Base-by-base conservation (phyloP, 2,329 filamentous ascomycete genomes). In the Nemania diffusa region DNA sequence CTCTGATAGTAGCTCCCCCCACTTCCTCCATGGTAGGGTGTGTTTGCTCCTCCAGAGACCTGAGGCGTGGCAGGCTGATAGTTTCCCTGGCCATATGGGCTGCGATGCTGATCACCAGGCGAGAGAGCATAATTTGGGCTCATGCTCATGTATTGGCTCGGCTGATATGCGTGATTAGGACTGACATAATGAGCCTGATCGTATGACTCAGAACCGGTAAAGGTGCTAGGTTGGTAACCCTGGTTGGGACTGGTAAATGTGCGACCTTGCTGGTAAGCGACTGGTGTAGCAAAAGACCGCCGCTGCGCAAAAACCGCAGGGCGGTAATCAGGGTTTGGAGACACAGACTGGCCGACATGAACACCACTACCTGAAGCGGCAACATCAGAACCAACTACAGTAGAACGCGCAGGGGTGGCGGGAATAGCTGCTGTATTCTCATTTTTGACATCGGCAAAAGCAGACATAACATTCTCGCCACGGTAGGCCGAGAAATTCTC, bases 21-120 rank as follows among this genome's bases (percentile, higher is more conserved):
- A 29, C 22, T 61, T 5, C 40, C 60, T 32, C 68, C 42, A 22
- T 65, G 58, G 60, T 68, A 72, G 0, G 73, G 69, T 17, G 65
- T 72, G 20, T 71, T 55, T 20, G 70, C 55, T 22, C 67, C 71
- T 27, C 69, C 71, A 2, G 69, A 58, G 32, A 68, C 26, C 40
- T 68, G 65, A 3, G 68, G 68, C 5, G 68, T 70, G n/a, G 68
- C 68, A n/a, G 68, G 68, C 9, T 58, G 59, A 29, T 70, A 70
- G 46, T 15, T 52, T 3, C 56, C 56, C 17, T 59, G 61, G n/a
- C 34, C 32, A 37, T 62, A 68, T 32, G 58, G 62, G 13, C 3
- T 62, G 40, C 64, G 61, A 5, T 60, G 56, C 8, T 68, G 57
- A 15, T 63, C 57, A 2, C 55, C 29, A 29, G 68, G 58, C 1